Evolutionary conservation across 495 filamentous ascomycete genomes (phyloP).

Genomic region (Lepraria neglecta): DNA sequence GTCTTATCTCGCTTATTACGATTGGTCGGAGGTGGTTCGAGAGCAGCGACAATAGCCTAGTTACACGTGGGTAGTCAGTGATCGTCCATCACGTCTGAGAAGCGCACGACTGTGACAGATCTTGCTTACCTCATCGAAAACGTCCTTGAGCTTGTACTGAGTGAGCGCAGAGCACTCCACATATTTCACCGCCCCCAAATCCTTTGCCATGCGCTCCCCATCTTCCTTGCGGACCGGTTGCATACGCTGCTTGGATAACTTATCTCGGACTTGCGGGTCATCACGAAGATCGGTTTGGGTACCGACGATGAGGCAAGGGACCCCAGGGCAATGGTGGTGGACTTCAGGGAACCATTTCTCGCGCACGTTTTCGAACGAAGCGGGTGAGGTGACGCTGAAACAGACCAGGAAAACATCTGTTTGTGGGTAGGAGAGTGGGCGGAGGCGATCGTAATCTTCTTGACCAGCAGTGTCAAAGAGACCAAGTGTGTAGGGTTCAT

Average conservation of each 20-base stretch:
- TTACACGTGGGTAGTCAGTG: not conserved
- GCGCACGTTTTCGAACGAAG: conserved; percentile 97
- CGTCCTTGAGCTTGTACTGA: conserved; percentile 97
- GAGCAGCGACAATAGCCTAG: conserved; percentile 72
- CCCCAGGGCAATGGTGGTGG: conserved; percentile 95
- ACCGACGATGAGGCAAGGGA: conserved; percentile 95
- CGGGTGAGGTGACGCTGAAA: conserved; percentile 97
- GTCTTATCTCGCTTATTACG: not conserved
- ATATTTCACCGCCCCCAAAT: conserved; percentile 93
- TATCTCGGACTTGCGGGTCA: conserved; percentile 79
- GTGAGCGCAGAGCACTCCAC: conserved; percentile 97
- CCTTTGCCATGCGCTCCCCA: conserved; percentile 93
- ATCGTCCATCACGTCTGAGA: conserved; percentile 5
- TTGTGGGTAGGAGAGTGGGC: conserved; percentile 94
- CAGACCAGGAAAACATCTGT: conserved; percentile 98
- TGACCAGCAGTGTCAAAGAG: conserved; percentile 98
- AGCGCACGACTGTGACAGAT: conserved; percentile 12
- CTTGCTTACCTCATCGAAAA: conserved; percentile 87
- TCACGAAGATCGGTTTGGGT: conserved; percentile 96
- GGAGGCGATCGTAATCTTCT: conserved; percentile 97
- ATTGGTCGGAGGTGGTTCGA: conserved; percentile 16
- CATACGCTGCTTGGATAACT: conserved; percentile 94
- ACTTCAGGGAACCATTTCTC: conserved; percentile 99
- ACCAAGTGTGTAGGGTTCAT: conserved; percentile 95
- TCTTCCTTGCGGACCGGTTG: conserved; percentile 82